phyloP scores from a whole-genome alignment of 2,329 filamentous ascomycete species.

The Magnaporthales sp. region DNA sequence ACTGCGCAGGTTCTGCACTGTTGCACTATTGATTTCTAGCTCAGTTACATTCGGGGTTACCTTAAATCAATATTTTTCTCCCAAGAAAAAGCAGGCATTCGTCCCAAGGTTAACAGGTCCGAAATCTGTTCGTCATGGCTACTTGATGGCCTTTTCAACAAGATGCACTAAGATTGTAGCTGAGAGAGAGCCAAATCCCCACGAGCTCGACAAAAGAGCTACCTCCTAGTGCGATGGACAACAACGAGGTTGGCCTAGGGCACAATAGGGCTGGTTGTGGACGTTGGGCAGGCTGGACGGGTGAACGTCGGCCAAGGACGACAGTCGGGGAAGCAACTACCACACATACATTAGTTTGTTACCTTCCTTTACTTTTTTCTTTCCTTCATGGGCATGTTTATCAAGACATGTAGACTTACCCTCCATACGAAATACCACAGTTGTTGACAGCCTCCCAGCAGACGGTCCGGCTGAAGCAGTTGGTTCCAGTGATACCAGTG shows the following conservation, averaged over 20 bases:
- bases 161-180: background rate
- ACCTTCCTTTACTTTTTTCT: background rate
- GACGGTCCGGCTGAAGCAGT: background rate
- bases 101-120: background rate
- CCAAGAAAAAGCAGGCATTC: background rate
- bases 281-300: background rate
- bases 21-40: background rate
- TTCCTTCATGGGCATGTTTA: background rate
- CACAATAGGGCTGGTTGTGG: background rate
- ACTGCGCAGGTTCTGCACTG: background rate
- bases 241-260: background rate
- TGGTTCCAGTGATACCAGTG: background rate
- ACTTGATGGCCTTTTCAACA: background rate
- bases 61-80: background rate
- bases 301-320: slow-evolving; percentile 1
- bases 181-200: background rate
- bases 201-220: background rate
- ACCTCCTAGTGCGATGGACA: background rate
- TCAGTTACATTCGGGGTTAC: background rate
- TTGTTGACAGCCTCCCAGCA: background rate
- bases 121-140: background rate
- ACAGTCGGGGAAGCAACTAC: slow-evolving; percentile 1
- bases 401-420: background rate
- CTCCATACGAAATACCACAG: background rate
- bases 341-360: background rate